phyloP scores from a whole-genome alignment of 495 filamentous ascomycete genomes.

The Xylaria longipes region DNA sequence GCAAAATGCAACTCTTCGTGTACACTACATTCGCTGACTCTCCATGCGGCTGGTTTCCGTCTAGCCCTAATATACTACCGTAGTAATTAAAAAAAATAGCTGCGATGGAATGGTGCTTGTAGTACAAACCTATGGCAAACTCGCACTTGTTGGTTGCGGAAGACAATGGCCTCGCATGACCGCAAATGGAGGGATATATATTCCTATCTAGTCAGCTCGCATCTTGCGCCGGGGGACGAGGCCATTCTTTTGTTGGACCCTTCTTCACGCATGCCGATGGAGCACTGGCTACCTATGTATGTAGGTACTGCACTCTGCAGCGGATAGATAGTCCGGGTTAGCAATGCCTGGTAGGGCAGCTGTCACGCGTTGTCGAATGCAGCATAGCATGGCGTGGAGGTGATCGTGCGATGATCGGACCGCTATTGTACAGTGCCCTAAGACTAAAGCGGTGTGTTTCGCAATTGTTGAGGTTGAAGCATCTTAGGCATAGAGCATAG shows the following conservation, averaged over 20 bases:
- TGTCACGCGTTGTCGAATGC: slow-evolving; percentile 19
- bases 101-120: not conserved
- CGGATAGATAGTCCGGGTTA: not conserved
- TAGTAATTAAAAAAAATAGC: slow-evolving; percentile 2
- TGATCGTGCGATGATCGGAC: slow-evolving; percentile 15
- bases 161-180: not conserved
- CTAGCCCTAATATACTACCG: slow-evolving; percentile 16
- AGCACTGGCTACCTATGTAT: not conserved
- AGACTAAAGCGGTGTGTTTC: slow-evolving; percentile 22
- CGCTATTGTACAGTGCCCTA: not conserved
- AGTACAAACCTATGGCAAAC: not conserved
- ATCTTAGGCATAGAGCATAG: not conserved
- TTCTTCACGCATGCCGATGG: slow-evolving; percentile 1
- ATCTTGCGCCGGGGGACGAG: not conserved
- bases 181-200: not conserved
- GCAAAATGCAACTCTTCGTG: slow-evolving; percentile 21
- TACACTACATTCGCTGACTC: not conserved
- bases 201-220: not conserved
- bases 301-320: slow-evolving; percentile 4
- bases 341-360: not conserved
- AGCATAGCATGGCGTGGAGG: slow-evolving; percentile 6
- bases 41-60: not conserved
- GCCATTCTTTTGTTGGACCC: slow-evolving; percentile 9
- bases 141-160: not conserved
- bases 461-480: slow-evolving; percentile 19